Base-by-base conservation (phyloP, 2,329 filamentous ascomycete species). In the Penicillium brasilianum region DNA sequence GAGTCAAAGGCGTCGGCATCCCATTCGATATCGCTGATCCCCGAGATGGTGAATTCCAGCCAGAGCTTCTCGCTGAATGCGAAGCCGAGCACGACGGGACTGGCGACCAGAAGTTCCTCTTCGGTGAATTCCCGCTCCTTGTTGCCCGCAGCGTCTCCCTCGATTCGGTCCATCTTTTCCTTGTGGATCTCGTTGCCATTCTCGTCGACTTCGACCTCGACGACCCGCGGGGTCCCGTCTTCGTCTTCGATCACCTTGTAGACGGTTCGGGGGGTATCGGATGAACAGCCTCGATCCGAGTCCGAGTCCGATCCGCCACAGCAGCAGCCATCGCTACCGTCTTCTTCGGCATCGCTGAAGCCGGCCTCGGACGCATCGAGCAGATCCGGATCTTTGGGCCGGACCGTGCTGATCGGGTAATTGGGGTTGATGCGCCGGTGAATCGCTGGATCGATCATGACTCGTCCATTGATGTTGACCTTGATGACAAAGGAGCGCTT, bases 11-110 rank as follows among this genome's bases (percentile, higher is more conserved):
- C 93, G 14, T 87, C 84, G 44, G 90, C 87, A 70, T 96, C 94
- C 91, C 91, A 97, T 37, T 88, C 84, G 63, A 97, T 94, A 4
- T 96, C 90, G 48, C 86, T 85, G 63, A 97, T 85, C 0, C 89
- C 88, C 0, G 90, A 91, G 20, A 97, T 88, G 0, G 88, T 88
- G 69, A 97, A 92, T 74, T 97, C 92, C 0, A 96, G 84, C 93
- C 93, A 97, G 10, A 92, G 82, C 78, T 96, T 97, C 77, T 96
- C 92, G 0, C 87, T 87, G 74, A 97, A 96, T 0, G 91, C 87
- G 69, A 96, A 97, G 0, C 93, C 93, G 1, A 96, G 84, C 0
- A 96, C 91, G 0, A 96, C 88, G 0, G 93, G 90, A 1, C 91
- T 94, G 1, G 92, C 88, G 52, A 96, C 89, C 6, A 97, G 81